Evolutionary conservation across 176 grass and related monocot genomes (phyloP).

Genomic region (Tillandsia fasciculata): DNA sequence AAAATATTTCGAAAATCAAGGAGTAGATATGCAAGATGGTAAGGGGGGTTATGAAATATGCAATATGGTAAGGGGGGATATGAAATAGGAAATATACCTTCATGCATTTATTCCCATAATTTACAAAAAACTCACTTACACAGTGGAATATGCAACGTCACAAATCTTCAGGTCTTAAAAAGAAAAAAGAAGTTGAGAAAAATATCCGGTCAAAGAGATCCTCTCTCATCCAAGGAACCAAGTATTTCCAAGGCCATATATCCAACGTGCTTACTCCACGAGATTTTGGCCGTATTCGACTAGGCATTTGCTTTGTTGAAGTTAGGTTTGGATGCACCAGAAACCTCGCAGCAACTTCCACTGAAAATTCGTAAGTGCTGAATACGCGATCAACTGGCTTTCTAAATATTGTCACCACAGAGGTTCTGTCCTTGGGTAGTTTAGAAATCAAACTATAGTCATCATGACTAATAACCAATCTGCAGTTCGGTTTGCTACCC

Average conservation of each 20-base stretch:
- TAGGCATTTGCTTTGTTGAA: slow-evolving; percentile 67
- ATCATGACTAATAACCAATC: slow-evolving; percentile 81
- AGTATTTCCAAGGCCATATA: slow-evolving; percentile 99
- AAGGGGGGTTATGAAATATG: too few species aligned
- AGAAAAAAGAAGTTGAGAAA: not conserved
- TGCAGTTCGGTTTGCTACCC: slow-evolving; percentile 89
- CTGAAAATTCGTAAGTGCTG: slow-evolving; percentile 90
- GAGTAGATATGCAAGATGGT: too few species aligned
- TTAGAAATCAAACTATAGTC: slow-evolving; percentile 94
- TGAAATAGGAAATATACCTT: too few species aligned
- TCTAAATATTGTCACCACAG: slow-evolving; percentile 83
- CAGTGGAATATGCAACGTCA: not conserved
- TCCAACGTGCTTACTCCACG: slow-evolving; percentile 78
- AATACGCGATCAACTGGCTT: slow-evolving; percentile 90
- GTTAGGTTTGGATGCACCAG: slow-evolving; percentile 79
- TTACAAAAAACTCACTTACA: not conserved
- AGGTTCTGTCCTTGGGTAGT: slow-evolving; percentile 77
- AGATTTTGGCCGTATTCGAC: slow-evolving; percentile 35
- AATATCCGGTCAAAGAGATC: slow-evolving; percentile 82
- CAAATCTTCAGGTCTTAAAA: not conserved
- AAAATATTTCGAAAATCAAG: too few species aligned
- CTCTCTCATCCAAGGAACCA: slow-evolving; percentile 97
- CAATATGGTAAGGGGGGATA: too few species aligned
- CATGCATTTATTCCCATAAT: too few species aligned
- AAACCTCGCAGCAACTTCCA: slow-evolving; percentile 97